These are phyloP conservation scores for Pyrenopolyporus hunteri DNA, from an alignment of 495 filamentous ascomycete genomes.

Conservation along the genomic window DNA sequence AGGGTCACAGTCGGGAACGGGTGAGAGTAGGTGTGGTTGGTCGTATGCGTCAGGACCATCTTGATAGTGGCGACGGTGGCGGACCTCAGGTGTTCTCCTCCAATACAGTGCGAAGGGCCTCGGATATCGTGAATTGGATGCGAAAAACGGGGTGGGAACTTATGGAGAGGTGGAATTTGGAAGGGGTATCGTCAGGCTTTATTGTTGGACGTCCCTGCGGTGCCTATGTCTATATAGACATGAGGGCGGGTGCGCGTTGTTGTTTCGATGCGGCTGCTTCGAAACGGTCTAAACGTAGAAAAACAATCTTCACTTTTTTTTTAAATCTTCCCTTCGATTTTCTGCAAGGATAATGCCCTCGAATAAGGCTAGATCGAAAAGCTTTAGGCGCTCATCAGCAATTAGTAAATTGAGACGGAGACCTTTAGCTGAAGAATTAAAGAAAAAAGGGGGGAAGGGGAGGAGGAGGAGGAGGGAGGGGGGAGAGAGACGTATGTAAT, in stretches of 20 bases:
- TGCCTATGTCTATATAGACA: slow-evolving; percentile 21
- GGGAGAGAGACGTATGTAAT: too few relatives aligned
- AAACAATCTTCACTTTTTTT: neutral
- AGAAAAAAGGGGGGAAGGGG: neutral
- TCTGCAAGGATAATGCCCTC: slow-evolving; percentile 1
- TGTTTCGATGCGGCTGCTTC: slow-evolving; percentile 20
- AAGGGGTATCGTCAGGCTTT: slow-evolving; percentile 10
- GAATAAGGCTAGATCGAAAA: slow-evolving; percentile 12
- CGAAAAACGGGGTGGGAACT: neutral
- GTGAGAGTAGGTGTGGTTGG: slow-evolving; percentile 87
- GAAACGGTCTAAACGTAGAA: slow-evolving; percentile 10
- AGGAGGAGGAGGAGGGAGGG: neutral
- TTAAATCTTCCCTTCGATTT: neutral
- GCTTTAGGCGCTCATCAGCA: slow-evolving; percentile 14
- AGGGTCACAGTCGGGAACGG: slow-evolving; percentile 88
- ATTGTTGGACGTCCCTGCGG: slow-evolving; percentile 23
- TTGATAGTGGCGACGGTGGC: slow-evolving; percentile 28
- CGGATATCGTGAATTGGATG: neutral
- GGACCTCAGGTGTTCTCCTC: neutral
- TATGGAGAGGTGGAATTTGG: neutral
- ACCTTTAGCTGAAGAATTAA: neutral
- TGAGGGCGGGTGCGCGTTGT: slow-evolving; percentile 14
- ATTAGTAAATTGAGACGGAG: neutral
- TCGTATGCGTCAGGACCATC: slow-evolving; percentile 70
- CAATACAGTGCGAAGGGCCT: neutral